A percentile compares a stretch with the other conserved stretches of the same genome.
Conservation (phyloP, 805 yeast genomes). For the Wickerhamiella qilinensis region DNA sequence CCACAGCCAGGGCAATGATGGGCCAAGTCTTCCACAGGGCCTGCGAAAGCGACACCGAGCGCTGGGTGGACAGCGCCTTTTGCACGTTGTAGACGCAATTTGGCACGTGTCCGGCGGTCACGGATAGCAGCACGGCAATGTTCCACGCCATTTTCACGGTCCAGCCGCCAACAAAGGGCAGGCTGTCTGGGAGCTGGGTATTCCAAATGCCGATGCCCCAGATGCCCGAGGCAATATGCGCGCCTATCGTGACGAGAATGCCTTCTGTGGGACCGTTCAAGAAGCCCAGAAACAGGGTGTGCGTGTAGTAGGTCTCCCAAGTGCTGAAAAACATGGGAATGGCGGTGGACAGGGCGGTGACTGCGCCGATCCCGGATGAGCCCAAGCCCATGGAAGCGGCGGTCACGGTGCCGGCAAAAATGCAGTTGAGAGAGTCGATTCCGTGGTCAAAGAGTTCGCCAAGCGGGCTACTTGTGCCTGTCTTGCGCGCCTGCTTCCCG, state of each 20-base stretch:
- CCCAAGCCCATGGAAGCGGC: constrained; percentile 66
- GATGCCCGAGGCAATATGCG: constrained; percentile 50
- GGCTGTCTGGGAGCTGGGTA: constrained; percentile 1
- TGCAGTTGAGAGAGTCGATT: constrained; percentile 57
- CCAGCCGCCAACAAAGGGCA: constrained; percentile 32
- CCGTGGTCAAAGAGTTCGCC: constrained; percentile 96
- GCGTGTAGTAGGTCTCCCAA: constrained; percentile 93
- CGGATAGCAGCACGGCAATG: constrained; percentile 15
- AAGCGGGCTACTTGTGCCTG: constrained; percentile 86
- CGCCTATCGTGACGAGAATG: constrained; percentile 42
- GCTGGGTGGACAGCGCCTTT: constrained; percentile 13
- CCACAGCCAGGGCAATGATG: constrained; percentile 36
- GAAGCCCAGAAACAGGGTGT: constrained; percentile 61
- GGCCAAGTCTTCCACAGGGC: constrained; percentile 28
- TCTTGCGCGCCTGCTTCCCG: constrained; percentile 88
- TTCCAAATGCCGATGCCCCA: constrained; percentile 28
- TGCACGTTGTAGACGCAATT: constrained; percentile 38
- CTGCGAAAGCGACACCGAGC: constrained; percentile 6
- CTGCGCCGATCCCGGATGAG: constrained; percentile 34
- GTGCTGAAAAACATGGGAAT: constrained; percentile 46
- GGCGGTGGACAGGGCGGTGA: constrained; percentile 30
- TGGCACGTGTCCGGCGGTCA: constrained; percentile 46
- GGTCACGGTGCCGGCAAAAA: constrained; percentile 59
- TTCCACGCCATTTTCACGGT: constrained; percentile 20
- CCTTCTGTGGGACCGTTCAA: constrained; percentile 97